These are phyloP conservation scores for Passalora sequoiae DNA, from an alignment of 2,329 filamentous ascomycete genomes.

Conservation along the genomic window DNA sequence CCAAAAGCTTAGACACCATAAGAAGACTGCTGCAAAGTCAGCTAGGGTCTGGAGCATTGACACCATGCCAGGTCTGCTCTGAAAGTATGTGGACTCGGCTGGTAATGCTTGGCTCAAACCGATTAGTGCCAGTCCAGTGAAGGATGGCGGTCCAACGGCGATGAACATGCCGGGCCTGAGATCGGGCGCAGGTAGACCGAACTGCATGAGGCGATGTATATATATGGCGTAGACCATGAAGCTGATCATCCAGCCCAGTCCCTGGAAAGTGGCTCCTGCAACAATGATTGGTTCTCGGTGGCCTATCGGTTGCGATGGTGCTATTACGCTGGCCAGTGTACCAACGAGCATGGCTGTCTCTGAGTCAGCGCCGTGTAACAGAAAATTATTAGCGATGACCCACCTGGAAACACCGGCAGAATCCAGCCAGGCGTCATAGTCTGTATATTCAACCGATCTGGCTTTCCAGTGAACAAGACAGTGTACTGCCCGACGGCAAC, in stretches of 20 bases:
- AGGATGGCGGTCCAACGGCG: constrained; percentile 43
- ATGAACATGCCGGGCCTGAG: constrained; percentile 49
- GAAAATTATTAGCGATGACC: constrained; percentile 56
- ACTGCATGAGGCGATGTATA: constrained; percentile 38
- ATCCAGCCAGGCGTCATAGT: constrained; percentile 25
- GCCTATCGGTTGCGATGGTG: constrained; percentile 26
- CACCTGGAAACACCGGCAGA: constrained; percentile 18
- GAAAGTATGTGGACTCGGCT: constrained; percentile 20
- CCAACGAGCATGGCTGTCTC: constrained; percentile 15
- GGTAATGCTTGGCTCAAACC: constrained; percentile 24
- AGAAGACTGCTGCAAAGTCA: constrained; percentile 37
- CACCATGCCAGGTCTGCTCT: constrained; percentile 16
- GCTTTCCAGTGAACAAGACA: constrained; percentile 17
- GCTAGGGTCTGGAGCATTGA: constrained; percentile 24
- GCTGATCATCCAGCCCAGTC: constrained; percentile 43
- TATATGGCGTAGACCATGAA: constrained; percentile 41
- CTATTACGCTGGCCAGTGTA: constrained; percentile 13
- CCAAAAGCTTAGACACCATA: constrained; percentile 49
- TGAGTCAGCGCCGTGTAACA: constrained; percentile 47
- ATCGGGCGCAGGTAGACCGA: constrained; percentile 40
- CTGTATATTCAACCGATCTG: constrained; percentile 20
- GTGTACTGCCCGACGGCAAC: constrained; percentile 54
- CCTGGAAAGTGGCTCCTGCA: constrained; percentile 40
- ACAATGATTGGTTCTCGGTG: constrained; percentile 39
- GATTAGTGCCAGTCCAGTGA: constrained; percentile 27